These are phyloP conservation scores for Rugonectria rugulosa DNA, from an alignment of 2,329 filamentous ascomycete species.

Conservation along the genomic window DNA sequence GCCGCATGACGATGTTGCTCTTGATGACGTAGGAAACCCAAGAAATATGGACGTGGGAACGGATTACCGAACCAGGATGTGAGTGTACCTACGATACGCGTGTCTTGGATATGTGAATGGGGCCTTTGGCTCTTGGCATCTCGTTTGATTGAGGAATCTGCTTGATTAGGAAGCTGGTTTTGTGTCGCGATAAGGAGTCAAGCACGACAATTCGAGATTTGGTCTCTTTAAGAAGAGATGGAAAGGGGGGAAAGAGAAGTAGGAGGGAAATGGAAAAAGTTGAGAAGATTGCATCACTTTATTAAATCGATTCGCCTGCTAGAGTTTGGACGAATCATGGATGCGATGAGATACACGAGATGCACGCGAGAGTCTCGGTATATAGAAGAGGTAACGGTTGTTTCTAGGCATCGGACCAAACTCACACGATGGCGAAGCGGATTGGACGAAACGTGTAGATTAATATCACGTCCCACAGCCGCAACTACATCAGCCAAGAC, in stretches of 20 bases:
- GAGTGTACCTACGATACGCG: background rate
- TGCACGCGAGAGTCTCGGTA: conserved; percentile 2
- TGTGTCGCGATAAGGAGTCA: conserved; percentile 4
- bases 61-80: too few relatives aligned
- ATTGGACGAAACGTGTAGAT: background rate
- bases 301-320: background rate
- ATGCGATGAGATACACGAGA: conserved; percentile 4
- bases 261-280: background rate
- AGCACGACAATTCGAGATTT: background rate
- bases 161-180: conserved; percentile 19
- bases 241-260: background rate
- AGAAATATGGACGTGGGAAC: too few relatives aligned
- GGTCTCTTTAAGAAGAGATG: background rate
- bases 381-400: conserved; percentile 4
- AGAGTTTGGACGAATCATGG: background rate
- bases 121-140: background rate
- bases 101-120: conserved; percentile 3
- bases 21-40: too few relatives aligned
- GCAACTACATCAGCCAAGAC: background rate
- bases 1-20: too few relatives aligned
- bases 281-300: background rate
- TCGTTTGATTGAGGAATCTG: background rate
- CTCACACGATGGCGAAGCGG: background rate
- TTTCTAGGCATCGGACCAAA: background rate
- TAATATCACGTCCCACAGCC: background rate